These are phyloP conservation scores for Tanacetum coccineum DNA, from an alignment of 129 eudicot genomes.

Conservation along the genomic window DNA sequence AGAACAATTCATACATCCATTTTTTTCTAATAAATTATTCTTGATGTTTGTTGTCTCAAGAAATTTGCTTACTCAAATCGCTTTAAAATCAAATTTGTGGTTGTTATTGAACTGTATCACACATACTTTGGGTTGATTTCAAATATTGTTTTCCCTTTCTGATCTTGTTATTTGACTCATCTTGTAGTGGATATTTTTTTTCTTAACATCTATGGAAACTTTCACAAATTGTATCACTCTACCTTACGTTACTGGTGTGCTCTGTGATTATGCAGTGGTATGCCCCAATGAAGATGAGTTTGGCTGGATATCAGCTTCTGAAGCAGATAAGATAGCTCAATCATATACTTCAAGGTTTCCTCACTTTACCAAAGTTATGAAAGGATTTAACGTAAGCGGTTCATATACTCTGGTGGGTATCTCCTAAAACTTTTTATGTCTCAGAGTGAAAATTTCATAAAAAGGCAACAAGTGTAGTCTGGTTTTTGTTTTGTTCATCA, in stretches of 20 bases:
- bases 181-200: neutral
- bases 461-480: neutral
- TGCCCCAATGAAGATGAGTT: constrained; percentile 25
- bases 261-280: constrained; percentile 35
- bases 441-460: neutral
- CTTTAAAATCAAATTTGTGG: no score
- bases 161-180: neutral
- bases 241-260: no score
- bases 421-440: neutral
- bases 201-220: no score
- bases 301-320: constrained; percentile 44
- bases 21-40: no score
- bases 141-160: no score
- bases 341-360: constrained; percentile 61
- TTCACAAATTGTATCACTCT: constrained; percentile 5
- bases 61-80: no score
- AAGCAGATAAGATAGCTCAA: constrained; percentile 72
- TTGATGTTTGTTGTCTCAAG: no score
- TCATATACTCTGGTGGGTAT: constrained; percentile 76
- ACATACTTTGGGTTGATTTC: no score
- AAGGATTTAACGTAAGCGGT: constrained; percentile 81
- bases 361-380: constrained; percentile 69
- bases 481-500: constrained; percentile 4
- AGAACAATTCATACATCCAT: no score
- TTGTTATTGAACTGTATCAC: no score